Evolutionary conservation across 805 yeast genomes (phyloP).

Genomic region (Candida takata): DNA sequence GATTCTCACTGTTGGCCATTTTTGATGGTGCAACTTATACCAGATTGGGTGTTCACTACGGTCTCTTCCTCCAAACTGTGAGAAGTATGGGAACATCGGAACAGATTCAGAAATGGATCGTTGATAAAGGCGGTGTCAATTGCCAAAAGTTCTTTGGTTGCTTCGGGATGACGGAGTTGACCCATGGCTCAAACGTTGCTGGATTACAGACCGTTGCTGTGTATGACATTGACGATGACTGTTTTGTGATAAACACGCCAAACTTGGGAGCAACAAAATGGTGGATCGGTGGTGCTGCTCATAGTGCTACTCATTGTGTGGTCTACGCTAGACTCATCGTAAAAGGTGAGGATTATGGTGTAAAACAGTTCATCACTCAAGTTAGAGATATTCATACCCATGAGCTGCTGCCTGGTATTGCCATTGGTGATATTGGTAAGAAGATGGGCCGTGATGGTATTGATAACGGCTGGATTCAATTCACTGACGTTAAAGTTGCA

Average conservation of each 20-base stretch:
- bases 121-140: conserved; percentile 51
- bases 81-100: conserved; percentile 81
- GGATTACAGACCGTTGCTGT: conserved; percentile 86
- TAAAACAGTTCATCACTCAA: conserved; percentile 92
- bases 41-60: conserved; percentile 81
- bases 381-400: conserved; percentile 65
- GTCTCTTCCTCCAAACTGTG: conserved; percentile 71
- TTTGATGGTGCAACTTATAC: conserved; percentile 77
- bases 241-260: conserved; percentile 76
- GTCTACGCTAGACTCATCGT: conserved; percentile 80
- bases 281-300: conserved; percentile 99
- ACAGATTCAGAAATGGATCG: conserved; percentile 79
- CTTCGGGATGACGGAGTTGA: conserved; percentile 89
- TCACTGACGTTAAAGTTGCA: conserved; percentile 76
- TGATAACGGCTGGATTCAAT: conserved; percentile 96
- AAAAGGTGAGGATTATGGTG: conserved; percentile 82
- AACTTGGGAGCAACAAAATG: conserved; percentile 90
- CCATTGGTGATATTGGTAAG: conserved; percentile 87
- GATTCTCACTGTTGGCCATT: conserved; percentile 50
- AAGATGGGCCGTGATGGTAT: conserved; percentile 96
- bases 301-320: conserved; percentile 80
- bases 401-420: conserved; percentile 66
- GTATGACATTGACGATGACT: conserved; percentile 56
- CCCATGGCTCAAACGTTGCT: conserved; percentile 91
- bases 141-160: conserved; percentile 67